A percentile compares a stretch with the other conserved stretches of the same genome.
These are phyloP conservation scores for Hamamelis virginiana DNA, from an alignment of 164 flowering plant species.

Conservation along the genomic window DNA sequence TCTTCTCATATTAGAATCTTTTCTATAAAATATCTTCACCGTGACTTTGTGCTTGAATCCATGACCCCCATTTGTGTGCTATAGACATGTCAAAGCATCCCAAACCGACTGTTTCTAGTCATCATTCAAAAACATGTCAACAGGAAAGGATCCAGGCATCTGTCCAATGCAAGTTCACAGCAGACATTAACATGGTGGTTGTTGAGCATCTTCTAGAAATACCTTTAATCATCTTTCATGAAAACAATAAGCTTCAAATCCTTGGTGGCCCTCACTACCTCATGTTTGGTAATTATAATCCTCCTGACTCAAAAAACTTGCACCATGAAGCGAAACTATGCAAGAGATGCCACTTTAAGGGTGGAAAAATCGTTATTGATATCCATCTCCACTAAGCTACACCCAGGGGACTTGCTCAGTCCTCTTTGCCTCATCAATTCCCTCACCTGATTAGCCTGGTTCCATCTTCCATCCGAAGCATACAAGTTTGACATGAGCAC, in stretches of 20 bases:
- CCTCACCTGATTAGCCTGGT: conserved; percentile 43
- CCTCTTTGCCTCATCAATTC: conserved; percentile 58
- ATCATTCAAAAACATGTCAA: no score
- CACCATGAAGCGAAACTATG: not conserved
- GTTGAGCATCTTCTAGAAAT: not conserved
- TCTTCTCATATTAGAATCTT: no score
- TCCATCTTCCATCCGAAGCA: conserved; percentile 66
- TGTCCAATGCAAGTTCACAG: not conserved
- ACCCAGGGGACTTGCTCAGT: conserved; percentile 55
- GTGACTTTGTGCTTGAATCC: no score
- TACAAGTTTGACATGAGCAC: conserved; percentile 56
- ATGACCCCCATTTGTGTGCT: no score
- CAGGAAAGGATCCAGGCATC: not conserved
- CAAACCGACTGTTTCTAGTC: no score
- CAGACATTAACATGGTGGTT: not conserved
- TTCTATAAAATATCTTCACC: no score
- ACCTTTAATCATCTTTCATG: not conserved
- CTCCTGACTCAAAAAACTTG: no score
- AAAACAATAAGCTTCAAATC: not conserved
- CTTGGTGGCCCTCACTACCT: not conserved
- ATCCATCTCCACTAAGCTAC: conserved; percentile 46
- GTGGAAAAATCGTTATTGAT: conserved; percentile 11
- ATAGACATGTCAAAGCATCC: no score
- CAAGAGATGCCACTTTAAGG: conserved; percentile 18
- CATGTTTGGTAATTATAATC: not conserved